These are phyloP conservation scores for Monosporascus cannonballus DNA, from an alignment of 2,329 filamentous ascomycete genomes.

Conservation along the genomic window DNA sequence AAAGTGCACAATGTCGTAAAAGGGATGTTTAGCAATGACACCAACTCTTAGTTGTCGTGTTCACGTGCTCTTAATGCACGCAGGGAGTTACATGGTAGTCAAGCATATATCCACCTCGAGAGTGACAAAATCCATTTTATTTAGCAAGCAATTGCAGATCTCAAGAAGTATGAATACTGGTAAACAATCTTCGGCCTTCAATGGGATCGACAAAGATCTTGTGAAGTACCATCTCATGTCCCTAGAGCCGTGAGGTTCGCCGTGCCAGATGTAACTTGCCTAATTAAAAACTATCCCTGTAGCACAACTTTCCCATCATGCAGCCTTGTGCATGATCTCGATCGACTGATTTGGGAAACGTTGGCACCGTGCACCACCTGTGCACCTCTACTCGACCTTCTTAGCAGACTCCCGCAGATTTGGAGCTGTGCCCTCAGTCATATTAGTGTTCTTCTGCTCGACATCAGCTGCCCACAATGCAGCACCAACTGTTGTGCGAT, in stretches of 20 bases:
- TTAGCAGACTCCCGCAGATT: conserved; percentile 42
- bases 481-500: conserved; percentile 59
- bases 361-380: conserved; percentile 13
- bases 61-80: no score
- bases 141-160: no score
- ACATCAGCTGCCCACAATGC: conserved; percentile 92
- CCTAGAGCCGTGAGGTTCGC: no score
- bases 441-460: conserved; percentile 49
- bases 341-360: conserved; percentile 19
- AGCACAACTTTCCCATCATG: conserved; percentile 4
- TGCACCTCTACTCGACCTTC: conserved; percentile 36
- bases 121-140: no score
- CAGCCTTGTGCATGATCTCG: conserved; percentile 13
- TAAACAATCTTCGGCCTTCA: background rate
- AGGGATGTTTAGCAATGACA: background rate
- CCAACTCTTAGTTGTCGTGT: no score
- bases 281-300: background rate
- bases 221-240: background rate
- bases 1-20: background rate
- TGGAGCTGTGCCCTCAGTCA: conserved; percentile 46
- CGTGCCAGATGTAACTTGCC: background rate
- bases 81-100: no score
- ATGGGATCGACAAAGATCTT: background rate
- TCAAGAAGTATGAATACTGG: background rate
- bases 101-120: no score